Conservation (phyloP, 495 filamentous ascomycete species). For the Xylaria cubensis region DNA sequence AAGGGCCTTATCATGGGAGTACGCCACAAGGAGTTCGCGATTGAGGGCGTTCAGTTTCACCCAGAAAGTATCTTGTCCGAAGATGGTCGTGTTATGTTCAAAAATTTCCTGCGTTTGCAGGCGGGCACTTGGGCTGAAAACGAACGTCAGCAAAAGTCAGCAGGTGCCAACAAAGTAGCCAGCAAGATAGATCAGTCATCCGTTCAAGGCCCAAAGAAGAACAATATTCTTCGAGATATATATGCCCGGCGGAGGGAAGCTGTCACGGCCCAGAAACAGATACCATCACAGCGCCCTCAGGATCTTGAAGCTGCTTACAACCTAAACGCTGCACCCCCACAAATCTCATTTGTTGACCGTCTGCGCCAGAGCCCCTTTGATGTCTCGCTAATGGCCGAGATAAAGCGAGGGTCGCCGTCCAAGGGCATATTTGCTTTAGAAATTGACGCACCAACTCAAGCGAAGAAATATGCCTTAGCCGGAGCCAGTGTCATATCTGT, state of each 20-base stretch:
- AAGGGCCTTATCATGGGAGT: constrained; percentile 95
- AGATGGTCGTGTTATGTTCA: constrained; percentile 85
- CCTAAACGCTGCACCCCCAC: constrained; percentile 82
- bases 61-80: constrained; percentile 95
- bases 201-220: constrained; percentile 59
- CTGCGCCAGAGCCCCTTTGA: constrained; percentile 80
- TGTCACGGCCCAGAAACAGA: constrained; percentile 82
- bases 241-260: constrained; percentile 81
- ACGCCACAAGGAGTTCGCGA: constrained; percentile 83
- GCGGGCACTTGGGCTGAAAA: constrained; percentile 92
- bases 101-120: constrained; percentile 86
- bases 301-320: constrained; percentile 90
- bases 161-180: constrained; percentile 31
- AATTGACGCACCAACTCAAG: constrained; percentile 88
- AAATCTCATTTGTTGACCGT: constrained; percentile 80
- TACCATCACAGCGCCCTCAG: constrained; percentile 80
- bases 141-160: constrained; percentile 55
- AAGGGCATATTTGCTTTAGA: constrained; percentile 92
- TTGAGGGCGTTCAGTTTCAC: constrained; percentile 97
- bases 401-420: constrained; percentile 95
- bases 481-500: constrained; percentile 97
- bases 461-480: constrained; percentile 87
- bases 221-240: constrained; percentile 88
- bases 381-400: constrained; percentile 91
- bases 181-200: constrained; percentile 12